phyloP scores from a whole-genome alignment of 768 basidiomycete species.

The Tulasnella sp. region DNA sequence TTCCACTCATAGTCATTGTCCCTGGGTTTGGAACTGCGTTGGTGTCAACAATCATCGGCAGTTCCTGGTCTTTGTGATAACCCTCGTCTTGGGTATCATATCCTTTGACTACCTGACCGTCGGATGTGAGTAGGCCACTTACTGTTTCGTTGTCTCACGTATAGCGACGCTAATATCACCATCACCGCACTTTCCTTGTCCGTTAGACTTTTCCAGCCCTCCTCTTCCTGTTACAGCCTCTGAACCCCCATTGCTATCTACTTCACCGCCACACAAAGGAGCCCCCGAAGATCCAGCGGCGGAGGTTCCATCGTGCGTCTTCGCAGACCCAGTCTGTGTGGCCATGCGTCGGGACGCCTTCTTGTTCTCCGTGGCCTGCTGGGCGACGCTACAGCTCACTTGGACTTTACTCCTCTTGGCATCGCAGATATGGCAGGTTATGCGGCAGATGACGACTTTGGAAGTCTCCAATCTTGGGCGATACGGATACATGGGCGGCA shows the following conservation, averaged over 20 bases:
- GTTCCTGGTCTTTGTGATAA: constrained; percentile 84
- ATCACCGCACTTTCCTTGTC: not conserved
- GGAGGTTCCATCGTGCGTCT: constrained; percentile 51
- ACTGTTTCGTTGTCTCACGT: not conserved
- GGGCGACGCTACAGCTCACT: constrained; percentile 88
- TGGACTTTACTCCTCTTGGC: constrained; percentile 86
- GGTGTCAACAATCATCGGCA: constrained; percentile 91
- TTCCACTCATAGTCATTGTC: constrained; percentile 62
- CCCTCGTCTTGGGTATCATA: constrained; percentile 69
- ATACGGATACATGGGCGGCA: constrained; percentile 94
- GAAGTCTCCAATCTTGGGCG: constrained; percentile 93
- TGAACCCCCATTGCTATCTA: constrained; percentile 6
- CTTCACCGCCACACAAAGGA: constrained; percentile 1
- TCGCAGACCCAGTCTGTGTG: constrained; percentile 58
- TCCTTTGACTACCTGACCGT: constrained; percentile 78
- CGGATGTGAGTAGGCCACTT: constrained; percentile 51
- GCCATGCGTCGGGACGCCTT: constrained; percentile 57
- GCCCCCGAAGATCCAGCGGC: constrained; percentile 21
- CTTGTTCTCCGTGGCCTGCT: constrained; percentile 66
- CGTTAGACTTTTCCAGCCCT: constrained; percentile 5
- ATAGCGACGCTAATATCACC: too few species aligned
- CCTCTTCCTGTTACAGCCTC: constrained; percentile 15
- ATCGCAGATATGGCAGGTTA: constrained; percentile 85
- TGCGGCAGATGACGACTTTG: constrained; percentile 88
- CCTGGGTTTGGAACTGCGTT: constrained; percentile 99